Evolutionary conservation across 192 early-diverging fungal genomes (phyloP), one percentile per base, ranked within the genome.

Genomic region (Lobosporangium transversale): DNA sequence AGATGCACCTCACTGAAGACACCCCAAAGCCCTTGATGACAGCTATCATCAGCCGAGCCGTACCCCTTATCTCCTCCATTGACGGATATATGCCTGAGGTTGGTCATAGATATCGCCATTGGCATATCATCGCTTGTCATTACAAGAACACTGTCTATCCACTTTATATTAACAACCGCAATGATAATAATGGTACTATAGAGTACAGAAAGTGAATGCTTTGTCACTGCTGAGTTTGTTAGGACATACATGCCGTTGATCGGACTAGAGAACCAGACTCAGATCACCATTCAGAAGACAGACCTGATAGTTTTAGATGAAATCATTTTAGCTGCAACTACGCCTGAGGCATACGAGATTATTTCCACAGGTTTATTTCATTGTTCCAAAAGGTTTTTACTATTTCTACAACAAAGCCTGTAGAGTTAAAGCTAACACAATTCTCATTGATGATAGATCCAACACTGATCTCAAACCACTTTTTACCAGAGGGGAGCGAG

Each of bases 251-350:
- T 76, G 52, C 58, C 63, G 3, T 57, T 59, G 0, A 21, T 31
- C 23, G 62, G 11, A 5, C 56, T 76, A 31, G 73, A 76, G 35
- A 62, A 21, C 35, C 73, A 54, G 15, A 30, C 66, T 10, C 62
- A 66, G 21, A 67, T 79, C 55, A 37, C 61, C 24, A 30, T 89
- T 11, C 69, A 82, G 40, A 58, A 42, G 31, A 68, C 81, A 8
- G 57, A 78, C 42, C 60, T 84, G n/a, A 82, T 90, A 24, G 86
- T 86, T 40, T 67, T 91, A 24, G 84, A 86, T 52, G 88, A 91
- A 58, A 59, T 90, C 9, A 86, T 90, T 51, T 51, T 92, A 58
- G 89, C 84, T 23, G 89, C 89, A 21, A 68, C 83, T 48, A 81
- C 84, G 32, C 55, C 68, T 4, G 71, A 61, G 10, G 83, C 89